phyloP scores from a whole-genome alignment of 352 stramenopile genomes.

The Phytopythium vexans region DNA sequence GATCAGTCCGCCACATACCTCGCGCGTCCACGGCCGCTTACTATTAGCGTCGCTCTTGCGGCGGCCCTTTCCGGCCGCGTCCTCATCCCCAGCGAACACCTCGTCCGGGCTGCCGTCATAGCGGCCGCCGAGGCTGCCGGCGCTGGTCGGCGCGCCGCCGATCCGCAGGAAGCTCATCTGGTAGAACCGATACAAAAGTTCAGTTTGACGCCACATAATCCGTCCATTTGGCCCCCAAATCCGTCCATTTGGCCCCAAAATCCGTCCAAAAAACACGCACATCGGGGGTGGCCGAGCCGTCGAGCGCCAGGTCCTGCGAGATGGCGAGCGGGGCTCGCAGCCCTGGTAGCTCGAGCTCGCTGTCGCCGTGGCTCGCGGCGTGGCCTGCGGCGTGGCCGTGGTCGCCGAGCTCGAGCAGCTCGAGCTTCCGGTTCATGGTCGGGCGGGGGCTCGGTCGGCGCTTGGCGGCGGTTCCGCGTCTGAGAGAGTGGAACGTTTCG shows the following conservation, averaged over 20 bases:
- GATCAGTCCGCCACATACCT: slow-evolving; percentile 17
- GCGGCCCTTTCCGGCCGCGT: slow-evolving; percentile 33
- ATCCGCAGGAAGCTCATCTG: slow-evolving; percentile 13
- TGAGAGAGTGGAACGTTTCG: slow-evolving; percentile 33
- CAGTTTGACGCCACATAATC: too few relatives aligned
- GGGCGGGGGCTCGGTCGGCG: not conserved
- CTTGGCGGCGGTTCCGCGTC: slow-evolving; percentile 7
- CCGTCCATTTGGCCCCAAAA: not conserved
- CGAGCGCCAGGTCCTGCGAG: slow-evolving; percentile 45
- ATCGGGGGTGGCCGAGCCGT: slow-evolving; percentile 18
- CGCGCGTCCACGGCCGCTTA: slow-evolving; percentile 81
- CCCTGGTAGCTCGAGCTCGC: not conserved
- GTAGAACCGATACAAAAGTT: not conserved
- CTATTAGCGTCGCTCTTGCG: slow-evolving; percentile 78
- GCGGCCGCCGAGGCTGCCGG: slow-evolving; percentile 26
- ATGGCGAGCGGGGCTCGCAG: slow-evolving; percentile 4
- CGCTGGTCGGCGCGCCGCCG: slow-evolving; percentile 9
- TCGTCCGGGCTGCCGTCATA: slow-evolving; percentile 46
- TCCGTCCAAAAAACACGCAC: slow-evolving; percentile 16
- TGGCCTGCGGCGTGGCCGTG: slow-evolving; percentile 1
- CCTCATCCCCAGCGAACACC: slow-evolving; percentile 67
- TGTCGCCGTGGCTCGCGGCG: not conserved
- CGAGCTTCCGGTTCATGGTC: slow-evolving; percentile 70
- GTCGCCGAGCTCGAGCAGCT: slow-evolving; percentile 56
- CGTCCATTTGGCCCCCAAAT: too few relatives aligned